Base-by-base conservation (phyloP, 768 basidiomycete genomes). In the Mrakia gelida region DNA sequence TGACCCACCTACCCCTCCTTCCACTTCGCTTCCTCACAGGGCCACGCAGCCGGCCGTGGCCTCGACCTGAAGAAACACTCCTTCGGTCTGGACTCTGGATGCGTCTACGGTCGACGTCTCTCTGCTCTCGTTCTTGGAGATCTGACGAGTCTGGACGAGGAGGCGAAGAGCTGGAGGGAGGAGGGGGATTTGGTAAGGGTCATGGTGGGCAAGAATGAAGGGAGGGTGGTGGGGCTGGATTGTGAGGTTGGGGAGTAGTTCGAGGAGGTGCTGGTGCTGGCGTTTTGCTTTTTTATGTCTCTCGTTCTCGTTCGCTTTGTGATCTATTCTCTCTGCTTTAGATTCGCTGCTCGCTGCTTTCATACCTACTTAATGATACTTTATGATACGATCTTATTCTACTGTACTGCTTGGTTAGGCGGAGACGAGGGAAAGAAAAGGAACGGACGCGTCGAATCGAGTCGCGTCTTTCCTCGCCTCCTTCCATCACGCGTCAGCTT, bases 71-170 rank as follows among this genome's bases (percentile, higher is more conserved):
- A 91, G 79, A 87, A 91, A 30, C 96, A 92, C 91, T 89, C 90
- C 3, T 85, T 94, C 79, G 95, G 95, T 1, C 84, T 96, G 49
- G 95, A 98, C 83, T 88, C 91, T 0, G 95, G 92, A 16, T 96
- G 94, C 82, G 92, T 94, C 26, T 79, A 79, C 62, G 78, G 78
- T 10, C 8, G 43, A 7, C 59, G 67, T 38, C 59, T 79, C 3
- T 52, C 78, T 13, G 78, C 78, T 10, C 74, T 79, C 41, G 73
- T 79, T 16, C 61, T 79, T 34, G 78, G 78, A 3, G 70, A 71
- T 9, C 26, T 73, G 4, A 23, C 30, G 3, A 21, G 28, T 21
- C n/a, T 73, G 54, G 72, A 73, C 30, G 34, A 56, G 15, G 49
- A 38, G 15, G 2, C 45, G 32, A 26, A 10, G 45, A 26, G 21